Evolutionary conservation across 1,284 basidiomycete genomes (phyloP).

Genomic region (Gymnopus androsaceus): DNA sequence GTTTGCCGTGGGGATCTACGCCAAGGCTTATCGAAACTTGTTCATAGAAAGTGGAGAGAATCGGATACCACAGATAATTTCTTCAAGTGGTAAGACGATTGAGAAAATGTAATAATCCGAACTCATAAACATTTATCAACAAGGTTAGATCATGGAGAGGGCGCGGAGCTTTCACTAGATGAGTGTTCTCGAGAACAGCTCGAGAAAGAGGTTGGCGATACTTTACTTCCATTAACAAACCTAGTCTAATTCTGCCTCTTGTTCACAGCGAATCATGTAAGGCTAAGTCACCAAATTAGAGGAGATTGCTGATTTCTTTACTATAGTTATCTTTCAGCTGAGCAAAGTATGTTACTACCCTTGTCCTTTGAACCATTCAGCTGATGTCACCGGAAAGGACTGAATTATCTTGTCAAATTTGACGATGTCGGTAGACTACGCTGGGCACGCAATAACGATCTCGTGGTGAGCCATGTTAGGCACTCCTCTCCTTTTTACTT

Average conservation of each 20-base stretch:
- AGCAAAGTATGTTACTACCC: constrained; percentile 51
- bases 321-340: constrained; percentile 62
- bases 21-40: no score
- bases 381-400: constrained; percentile 33
- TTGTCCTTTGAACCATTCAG: neutral
- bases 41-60: constrained; percentile 61
- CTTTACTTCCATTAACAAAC: neutral
- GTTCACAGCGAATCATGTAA: constrained; percentile 39
- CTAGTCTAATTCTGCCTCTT: neutral
- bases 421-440: constrained; percentile 64
- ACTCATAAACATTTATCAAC: neutral
- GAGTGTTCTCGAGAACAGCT: constrained; percentile 70
- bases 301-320: constrained; percentile 10
- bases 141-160: constrained; percentile 74
- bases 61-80: constrained; percentile 71
- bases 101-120: constrained; percentile 10
- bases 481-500: no score
- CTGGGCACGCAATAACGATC: constrained; percentile 70
- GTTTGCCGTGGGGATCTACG: no score
- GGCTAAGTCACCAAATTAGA: constrained; percentile 9
- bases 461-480: no score
- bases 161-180: constrained; percentile 63
- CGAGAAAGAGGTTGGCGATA: constrained; percentile 57
- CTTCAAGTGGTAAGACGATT: constrained; percentile 57
- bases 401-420: constrained; percentile 72